Evolutionary conservation across 257 asterid species (phyloP), one percentile per base, ranked within the genome.

Genomic region (Anisodus tanguticus): DNA sequence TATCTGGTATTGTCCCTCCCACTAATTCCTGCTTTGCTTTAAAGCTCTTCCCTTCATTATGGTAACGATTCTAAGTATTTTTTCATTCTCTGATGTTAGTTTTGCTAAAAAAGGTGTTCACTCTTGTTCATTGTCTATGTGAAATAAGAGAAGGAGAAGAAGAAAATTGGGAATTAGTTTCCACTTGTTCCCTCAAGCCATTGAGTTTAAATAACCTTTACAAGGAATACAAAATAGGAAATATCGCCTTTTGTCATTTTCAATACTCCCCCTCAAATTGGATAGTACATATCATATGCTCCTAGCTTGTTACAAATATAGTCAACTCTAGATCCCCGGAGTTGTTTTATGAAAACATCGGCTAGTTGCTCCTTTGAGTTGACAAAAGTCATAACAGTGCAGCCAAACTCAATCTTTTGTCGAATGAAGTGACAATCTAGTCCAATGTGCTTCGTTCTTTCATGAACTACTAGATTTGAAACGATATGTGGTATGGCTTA

Each of bases 61-160:
- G 69, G 59, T 72, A 5, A 13, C 47, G 59, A 72, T 47, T 72
- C 17, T 72, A 51, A 47, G 41, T 72, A n/a, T 4, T 47, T 47
- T 72, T 72, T 72, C 41, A 19, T 47, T 72, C 11, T 41, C 10
- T 72, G 60, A 51, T 72, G 60, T 72, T 19, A 47, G 59, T 72
- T 72, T 47, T 72, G 59, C 41, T 72, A 5, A 72, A 72, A 10
- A 72, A 26, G 11, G 17, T 47, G 80, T 10, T 19, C 80, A 47
- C 41, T 49, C n/a, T 47, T 72, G 41, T 72, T 72, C 41, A 71
- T 71, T 11, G 60, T 47, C 45, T 68, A 68, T 39, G 53, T 39
- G 77, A 39, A 68, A 39, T 15, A 68, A 68, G 53, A 39, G 53
- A 3, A 67, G 19, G 71, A 64, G 71, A 13, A 37, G 49, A 68